These are phyloP conservation scores for Pythium myriotylum DNA, from an alignment of 352 stramenopile species.

Conservation along the genomic window DNA sequence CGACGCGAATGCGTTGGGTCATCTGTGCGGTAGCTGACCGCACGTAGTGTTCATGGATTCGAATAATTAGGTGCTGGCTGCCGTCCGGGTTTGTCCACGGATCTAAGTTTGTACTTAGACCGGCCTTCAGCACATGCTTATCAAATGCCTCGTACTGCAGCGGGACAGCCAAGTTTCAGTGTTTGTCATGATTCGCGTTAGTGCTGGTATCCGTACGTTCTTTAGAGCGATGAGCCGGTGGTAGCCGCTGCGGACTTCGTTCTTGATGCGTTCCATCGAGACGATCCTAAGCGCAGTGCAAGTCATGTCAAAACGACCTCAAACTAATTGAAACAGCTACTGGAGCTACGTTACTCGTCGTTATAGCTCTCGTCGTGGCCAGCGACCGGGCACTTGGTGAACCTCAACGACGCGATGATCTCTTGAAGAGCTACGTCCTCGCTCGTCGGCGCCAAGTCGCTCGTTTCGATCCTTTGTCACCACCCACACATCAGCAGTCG, in stretches of 20 bases:
- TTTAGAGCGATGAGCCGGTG: conserved; percentile 49
- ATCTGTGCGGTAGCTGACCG: conserved; percentile 37
- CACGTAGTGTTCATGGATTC: conserved; percentile 50
- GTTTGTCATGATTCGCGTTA: too few relatives aligned
- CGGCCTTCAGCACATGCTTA: conserved; percentile 24
- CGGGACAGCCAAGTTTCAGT: too few relatives aligned
- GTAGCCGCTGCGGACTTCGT: conserved; percentile 60
- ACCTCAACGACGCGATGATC: conserved; percentile 4
- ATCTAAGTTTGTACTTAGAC: conserved; percentile 63
- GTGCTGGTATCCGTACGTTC: conserved; percentile 42
- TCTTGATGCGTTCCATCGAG: conserved; percentile 64
- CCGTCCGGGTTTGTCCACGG: conserved; percentile 31
- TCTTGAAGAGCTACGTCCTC: conserved; percentile 14
- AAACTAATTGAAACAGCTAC: too few relatives aligned
- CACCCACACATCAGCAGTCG: too few relatives aligned
- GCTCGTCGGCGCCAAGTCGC: not conserved
- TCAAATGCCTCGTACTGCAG: conserved; percentile 64
- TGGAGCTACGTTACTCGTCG: conserved; percentile 14
- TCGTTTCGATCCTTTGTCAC: conserved; percentile 28
- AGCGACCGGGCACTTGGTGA: conserved; percentile 15
- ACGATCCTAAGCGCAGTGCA: conserved; percentile 45
- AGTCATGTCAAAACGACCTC: too few relatives aligned
- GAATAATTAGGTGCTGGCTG: conserved; percentile 34
- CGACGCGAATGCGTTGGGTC: conserved; percentile 40
- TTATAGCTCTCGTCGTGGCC: conserved; percentile 18